These are phyloP conservation scores for Botrytis medusae DNA, from an alignment of 2,329 filamentous ascomycete species.

Conservation along the genomic window DNA sequence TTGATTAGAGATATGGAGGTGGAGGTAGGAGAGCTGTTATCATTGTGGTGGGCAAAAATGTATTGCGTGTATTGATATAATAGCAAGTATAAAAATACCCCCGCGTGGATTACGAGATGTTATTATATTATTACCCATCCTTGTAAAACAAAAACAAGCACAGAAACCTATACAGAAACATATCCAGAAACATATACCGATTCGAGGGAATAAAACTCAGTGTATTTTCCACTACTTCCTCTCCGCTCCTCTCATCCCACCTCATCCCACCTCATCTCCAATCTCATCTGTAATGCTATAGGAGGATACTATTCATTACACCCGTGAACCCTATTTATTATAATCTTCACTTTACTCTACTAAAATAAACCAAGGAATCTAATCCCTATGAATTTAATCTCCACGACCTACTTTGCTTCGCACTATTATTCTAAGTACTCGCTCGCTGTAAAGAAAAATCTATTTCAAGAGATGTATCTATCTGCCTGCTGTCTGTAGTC, in stretches of 20 bases:
- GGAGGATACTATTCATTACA: neutral
- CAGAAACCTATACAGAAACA: too few relatives aligned
- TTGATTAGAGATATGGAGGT: conserved; percentile 45
- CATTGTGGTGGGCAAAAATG: neutral
- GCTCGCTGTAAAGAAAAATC: neutral
- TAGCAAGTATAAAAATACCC: neutral
- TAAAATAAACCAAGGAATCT: neutral
- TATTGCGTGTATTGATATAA: neutral
- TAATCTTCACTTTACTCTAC: neutral
- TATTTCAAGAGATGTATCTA: neutral
- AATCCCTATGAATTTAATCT: neutral
- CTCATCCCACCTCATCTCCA: too few relatives aligned
- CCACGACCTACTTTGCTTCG: too few relatives aligned
- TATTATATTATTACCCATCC: neutral
- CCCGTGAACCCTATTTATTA: neutral
- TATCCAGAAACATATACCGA: neutral
- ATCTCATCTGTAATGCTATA: neutral
- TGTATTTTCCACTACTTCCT: neutral
- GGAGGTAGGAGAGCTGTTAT: too few relatives aligned
- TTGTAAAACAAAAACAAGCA: neutral
- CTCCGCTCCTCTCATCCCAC: too few relatives aligned
- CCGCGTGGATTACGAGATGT: neutral
- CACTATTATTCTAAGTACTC: neutral
- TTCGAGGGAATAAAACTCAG: neutral
- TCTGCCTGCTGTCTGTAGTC: neutral